Percentiles rank a stretch among this genome's conserved stretches.
Conservation (phyloP, 768 basidiomycete species). For the Macrolepiota fuliginosa region DNA sequence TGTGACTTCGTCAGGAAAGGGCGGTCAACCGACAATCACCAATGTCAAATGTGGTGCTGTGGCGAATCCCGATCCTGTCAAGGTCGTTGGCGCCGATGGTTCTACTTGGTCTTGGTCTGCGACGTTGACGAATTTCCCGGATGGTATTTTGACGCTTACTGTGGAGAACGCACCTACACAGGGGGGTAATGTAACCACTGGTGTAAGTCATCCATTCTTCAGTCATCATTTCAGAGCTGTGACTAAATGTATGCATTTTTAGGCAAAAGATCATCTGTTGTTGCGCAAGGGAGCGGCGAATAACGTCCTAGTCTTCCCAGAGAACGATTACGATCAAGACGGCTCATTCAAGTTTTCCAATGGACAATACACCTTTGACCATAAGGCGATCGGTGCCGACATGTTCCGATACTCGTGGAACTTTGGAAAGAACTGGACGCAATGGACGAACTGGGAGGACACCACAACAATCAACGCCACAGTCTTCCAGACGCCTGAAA, state of each 20-base stretch:
- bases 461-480: constrained; percentile 58
- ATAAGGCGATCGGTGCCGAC: constrained; percentile 85
- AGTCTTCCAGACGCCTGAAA: constrained; percentile 47
- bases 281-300: constrained; percentile 72
- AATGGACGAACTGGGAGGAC: constrained; percentile 79
- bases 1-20: constrained; percentile 66
- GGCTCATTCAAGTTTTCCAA: constrained; percentile 53
- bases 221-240: neutral
- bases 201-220: constrained; percentile 39
- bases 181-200: constrained; percentile 44
- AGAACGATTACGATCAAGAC: constrained; percentile 68
- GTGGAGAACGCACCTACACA: constrained; percentile 49
- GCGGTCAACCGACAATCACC: constrained; percentile 52
- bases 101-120: constrained; percentile 75
- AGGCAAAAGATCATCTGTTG: constrained; percentile 75
- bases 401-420: constrained; percentile 84
- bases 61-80: constrained; percentile 43
- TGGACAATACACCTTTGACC: constrained; percentile 73
- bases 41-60: constrained; percentile 48
- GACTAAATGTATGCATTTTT: constrained; percentile 1
- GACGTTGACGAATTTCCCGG: constrained; percentile 71
- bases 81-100: constrained; percentile 49
- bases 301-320: constrained; percentile 88
- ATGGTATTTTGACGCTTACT: constrained; percentile 78
- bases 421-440: constrained; percentile 82